phyloP scores from a whole-genome alignment of 495 filamentous ascomycete species.

The Penicillium roqueforti region DNA sequence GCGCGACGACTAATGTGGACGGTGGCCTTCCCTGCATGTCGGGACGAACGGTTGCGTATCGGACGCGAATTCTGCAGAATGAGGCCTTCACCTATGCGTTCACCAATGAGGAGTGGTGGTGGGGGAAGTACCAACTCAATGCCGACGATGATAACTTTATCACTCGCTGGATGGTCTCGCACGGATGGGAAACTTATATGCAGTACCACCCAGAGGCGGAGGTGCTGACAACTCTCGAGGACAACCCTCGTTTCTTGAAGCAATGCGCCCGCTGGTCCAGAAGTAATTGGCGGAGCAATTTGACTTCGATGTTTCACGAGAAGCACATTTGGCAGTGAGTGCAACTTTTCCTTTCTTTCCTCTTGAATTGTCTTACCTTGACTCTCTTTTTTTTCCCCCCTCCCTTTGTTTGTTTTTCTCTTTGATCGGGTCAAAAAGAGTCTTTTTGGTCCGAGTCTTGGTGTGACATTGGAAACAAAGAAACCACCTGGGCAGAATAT shows the following conservation, averaged over 20 bases:
- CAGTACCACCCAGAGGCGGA: slow-evolving; percentile 71
- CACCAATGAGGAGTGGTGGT: slow-evolving; percentile 66
- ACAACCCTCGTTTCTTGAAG: slow-evolving; percentile 66
- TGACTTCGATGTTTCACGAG: slow-evolving; percentile 69
- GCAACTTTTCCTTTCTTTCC: slow-evolving; percentile 9
- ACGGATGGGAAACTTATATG: slow-evolving; percentile 72
- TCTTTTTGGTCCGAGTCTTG: not conserved
- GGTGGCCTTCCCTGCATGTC: slow-evolving; percentile 86
- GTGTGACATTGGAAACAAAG: slow-evolving; percentile 1
- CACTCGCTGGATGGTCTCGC: slow-evolving; percentile 72
- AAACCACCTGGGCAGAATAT: not conserved
- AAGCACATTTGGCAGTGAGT: slow-evolving; percentile 66
- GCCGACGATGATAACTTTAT: slow-evolving; percentile 85
- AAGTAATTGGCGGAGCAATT: slow-evolving; percentile 79
- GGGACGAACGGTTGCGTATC: slow-evolving; percentile 79
- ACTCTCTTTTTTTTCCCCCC: not conserved
- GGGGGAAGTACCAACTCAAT: slow-evolving; percentile 66
- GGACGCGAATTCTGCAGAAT: slow-evolving; percentile 73
- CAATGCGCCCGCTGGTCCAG: slow-evolving; percentile 80
- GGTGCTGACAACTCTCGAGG: slow-evolving; percentile 72
- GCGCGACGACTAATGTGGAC: slow-evolving; percentile 78
- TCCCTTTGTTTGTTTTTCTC: not conserved
- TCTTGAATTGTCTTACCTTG: not conserved
- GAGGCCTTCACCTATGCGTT: slow-evolving; percentile 68
- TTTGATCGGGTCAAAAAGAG: slow-evolving; percentile 2